These are phyloP conservation scores for Monosporozyma solicola DNA, from an alignment of 805 yeast species.

Conservation along the genomic window DNA sequence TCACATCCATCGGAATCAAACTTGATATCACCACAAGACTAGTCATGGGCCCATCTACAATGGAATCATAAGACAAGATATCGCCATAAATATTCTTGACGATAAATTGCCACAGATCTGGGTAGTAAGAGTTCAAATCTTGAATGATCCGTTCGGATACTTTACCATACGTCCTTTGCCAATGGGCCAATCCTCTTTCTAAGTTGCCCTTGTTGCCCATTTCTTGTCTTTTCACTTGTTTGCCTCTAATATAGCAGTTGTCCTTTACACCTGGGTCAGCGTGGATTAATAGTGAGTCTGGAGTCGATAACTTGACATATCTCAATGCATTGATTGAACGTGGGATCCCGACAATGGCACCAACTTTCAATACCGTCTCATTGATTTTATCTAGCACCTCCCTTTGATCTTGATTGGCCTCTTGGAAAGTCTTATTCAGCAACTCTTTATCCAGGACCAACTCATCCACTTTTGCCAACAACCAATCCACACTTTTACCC, in stretches of 20 bases:
- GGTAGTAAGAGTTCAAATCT: constrained; percentile 67
- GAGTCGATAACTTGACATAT: constrained; percentile 54
- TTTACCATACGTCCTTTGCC: constrained; percentile 67
- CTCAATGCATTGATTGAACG: constrained; percentile 70
- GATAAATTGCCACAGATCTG: constrained; percentile 71
- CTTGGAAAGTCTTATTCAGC: not conserved
- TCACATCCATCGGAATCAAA: constrained; percentile 85
- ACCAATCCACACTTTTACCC: not conserved
- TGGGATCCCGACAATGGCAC: constrained; percentile 76
- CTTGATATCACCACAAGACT: constrained; percentile 67
- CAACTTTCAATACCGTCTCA: constrained; percentile 66
- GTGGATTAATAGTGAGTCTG: constrained; percentile 31
- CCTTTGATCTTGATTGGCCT: not conserved
- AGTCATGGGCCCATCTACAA: constrained; percentile 57
- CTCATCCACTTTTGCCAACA: not conserved
- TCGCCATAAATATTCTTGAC: constrained; percentile 68
- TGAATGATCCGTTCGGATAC: constrained; percentile 53
- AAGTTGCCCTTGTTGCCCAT: constrained; percentile 4
- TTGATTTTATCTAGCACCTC: constrained; percentile 45
- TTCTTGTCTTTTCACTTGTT: not conserved
- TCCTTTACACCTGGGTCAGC: not conserved
- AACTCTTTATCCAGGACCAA: not conserved
- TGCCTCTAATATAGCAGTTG: not conserved
- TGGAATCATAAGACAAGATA: constrained; percentile 53
- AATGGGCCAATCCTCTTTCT: constrained; percentile 50